phyloP scores from a whole-genome alignment of 1,139 yeast species.

The Pichia sp. region DNA sequence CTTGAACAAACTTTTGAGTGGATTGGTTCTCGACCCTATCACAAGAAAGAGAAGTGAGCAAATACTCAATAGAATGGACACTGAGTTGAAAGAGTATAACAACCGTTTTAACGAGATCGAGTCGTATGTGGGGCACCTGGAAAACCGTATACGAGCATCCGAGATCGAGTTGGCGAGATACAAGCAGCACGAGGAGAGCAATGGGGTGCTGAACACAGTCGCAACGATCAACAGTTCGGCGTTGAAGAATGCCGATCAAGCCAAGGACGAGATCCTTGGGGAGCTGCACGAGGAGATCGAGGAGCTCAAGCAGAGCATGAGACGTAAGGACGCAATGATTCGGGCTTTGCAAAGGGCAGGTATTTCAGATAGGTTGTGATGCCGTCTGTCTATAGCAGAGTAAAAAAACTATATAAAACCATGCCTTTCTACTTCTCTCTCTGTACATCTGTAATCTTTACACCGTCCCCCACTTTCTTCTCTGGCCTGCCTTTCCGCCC shows the following conservation, averaged over 20 bases:
- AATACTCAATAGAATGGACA: not conserved
- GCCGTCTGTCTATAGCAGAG: too few species aligned
- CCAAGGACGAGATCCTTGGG: conserved; percentile 34
- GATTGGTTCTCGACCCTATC: conserved; percentile 3
- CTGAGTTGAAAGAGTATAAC: conserved; percentile 5
- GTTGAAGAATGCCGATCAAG: not conserved
- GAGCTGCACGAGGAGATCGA: conserved; percentile 70
- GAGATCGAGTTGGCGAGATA: conserved; percentile 26
- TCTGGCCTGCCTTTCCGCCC: too few species aligned
- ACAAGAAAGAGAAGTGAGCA: conserved; percentile 6
- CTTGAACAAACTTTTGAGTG: conserved; percentile 2
- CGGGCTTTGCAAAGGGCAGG: conserved; percentile 56
- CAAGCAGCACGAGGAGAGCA: not conserved
- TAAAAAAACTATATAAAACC: too few species aligned
- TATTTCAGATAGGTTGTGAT: not conserved
- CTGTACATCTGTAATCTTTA: too few species aligned
- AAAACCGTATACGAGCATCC: conserved; percentile 47
- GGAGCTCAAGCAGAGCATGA: conserved; percentile 58
- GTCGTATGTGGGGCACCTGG: conserved; percentile 60
- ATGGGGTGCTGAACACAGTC: conserved; percentile 3
- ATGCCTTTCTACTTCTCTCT: too few species aligned
- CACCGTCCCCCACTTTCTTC: too few species aligned
- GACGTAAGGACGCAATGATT: conserved; percentile 74
- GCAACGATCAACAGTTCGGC: not conserved
- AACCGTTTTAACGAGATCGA: conserved; percentile 47